A percentile compares a stretch with the other conserved stretches of the same genome.
Evolutionary conservation across 129 eudicot genomes (phyloP).

Genomic region (Artemisia annua): DNA sequence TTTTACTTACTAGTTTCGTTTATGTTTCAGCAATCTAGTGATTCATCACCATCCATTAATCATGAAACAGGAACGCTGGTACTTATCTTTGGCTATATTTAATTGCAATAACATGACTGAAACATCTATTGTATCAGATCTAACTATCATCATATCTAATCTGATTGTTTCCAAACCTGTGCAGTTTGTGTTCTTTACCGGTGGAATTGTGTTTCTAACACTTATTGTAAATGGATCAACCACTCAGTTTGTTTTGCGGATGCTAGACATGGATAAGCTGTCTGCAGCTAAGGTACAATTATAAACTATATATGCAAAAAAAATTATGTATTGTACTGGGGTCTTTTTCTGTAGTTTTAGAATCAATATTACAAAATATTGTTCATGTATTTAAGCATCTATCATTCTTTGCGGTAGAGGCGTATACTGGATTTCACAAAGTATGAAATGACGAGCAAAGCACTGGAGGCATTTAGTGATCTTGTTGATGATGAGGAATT

Average conservation of each 20-base stretch:
- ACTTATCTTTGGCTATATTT: slow-evolving; percentile 25
- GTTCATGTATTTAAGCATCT: background rate
- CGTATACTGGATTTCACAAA: slow-evolving; percentile 84
- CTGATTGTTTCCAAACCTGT: slow-evolving; percentile 14
- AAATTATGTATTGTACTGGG: background rate
- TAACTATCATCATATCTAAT: background rate
- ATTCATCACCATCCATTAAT: slow-evolving; percentile 50
- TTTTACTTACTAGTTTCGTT: slow-evolving; percentile 6
- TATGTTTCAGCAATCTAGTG: slow-evolving; percentile 75
- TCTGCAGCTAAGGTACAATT: slow-evolving; percentile 69
- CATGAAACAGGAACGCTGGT: slow-evolving; percentile 81
- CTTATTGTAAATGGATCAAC: slow-evolving; percentile 93
- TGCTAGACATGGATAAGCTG: slow-evolving; percentile 67
- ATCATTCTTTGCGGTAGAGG: slow-evolving; percentile 46
- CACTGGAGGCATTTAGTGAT: slow-evolving; percentile 80
- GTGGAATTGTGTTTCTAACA: slow-evolving; percentile 90
- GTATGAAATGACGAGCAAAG: slow-evolving; percentile 89
- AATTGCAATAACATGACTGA: background rate
- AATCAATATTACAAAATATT: background rate
- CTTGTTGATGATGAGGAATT: slow-evolving; percentile 93
- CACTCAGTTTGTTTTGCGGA: slow-evolving; percentile 72
- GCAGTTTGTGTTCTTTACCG: slow-evolving; percentile 98
- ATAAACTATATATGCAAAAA: background rate
- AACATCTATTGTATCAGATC: no score
- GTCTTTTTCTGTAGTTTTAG: background rate